Conservation (phyloP, 2,329 filamentous ascomycete species). For the Juglanconis oblonga region DNA sequence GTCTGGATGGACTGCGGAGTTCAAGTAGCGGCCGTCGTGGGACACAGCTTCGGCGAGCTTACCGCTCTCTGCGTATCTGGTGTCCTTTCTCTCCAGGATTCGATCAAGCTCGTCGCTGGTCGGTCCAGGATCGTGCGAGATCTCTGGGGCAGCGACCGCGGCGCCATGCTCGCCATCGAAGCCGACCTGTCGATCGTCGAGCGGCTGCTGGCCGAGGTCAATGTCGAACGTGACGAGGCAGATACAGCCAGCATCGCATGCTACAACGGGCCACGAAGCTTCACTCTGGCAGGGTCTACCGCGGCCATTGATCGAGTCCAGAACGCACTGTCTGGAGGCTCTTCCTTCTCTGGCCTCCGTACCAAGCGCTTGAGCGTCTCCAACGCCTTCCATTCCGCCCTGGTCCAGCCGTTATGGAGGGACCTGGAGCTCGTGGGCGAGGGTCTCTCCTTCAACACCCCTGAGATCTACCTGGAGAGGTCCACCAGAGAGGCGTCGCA, state of each 20-base stretch:
- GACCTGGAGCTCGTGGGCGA: slow-evolving; percentile 31
- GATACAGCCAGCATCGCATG: slow-evolving; percentile 39
- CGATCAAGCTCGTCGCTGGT: slow-evolving; percentile 26
- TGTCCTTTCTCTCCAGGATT: slow-evolving; percentile 28
- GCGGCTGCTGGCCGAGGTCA: not conserved
- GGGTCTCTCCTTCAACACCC: slow-evolving; percentile 28
- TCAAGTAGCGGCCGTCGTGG: slow-evolving; percentile 28
- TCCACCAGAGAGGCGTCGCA: too few species aligned
- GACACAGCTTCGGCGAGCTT: slow-evolving; percentile 42
- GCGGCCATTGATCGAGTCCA: slow-evolving; percentile 29
- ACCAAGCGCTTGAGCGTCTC: slow-evolving; percentile 40
- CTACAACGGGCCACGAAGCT: slow-evolving; percentile 41
- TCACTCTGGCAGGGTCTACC: slow-evolving; percentile 38
- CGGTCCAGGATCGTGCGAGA: slow-evolving; percentile 30
- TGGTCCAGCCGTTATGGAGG: slow-evolving; percentile 35
- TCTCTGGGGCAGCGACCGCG: slow-evolving; percentile 33
- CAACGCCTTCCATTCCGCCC: slow-evolving; percentile 44
- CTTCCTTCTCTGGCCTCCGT: slow-evolving; percentile 31
- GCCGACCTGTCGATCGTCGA: not conserved
- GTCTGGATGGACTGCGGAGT: slow-evolving; percentile 37
- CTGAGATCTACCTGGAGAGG: slow-evolving; percentile 31
- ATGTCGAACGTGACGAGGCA: not conserved
- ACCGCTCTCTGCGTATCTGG: slow-evolving; percentile 36
- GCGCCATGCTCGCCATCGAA: slow-evolving; percentile 36
- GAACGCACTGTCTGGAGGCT: slow-evolving; percentile 11